phyloP scores from a whole-genome alignment of 176 grass and related monocot genomes.

The Thinopyrum elongatum region DNA sequence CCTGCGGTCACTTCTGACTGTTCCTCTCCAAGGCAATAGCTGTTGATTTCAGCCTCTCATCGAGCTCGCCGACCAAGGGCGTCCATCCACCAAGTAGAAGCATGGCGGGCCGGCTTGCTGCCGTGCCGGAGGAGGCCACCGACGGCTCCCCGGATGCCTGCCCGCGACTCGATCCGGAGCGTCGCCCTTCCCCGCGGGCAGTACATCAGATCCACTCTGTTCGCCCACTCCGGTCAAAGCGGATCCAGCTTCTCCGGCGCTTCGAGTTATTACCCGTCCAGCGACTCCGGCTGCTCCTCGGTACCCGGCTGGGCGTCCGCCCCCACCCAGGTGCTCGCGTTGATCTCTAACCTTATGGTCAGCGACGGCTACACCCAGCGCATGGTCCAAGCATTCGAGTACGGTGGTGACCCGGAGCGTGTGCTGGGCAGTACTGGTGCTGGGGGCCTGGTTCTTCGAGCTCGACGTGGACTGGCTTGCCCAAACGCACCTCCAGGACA shows the following conservation, averaged over 20 bases:
- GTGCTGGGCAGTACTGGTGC: too few species aligned
- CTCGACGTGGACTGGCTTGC: too few species aligned
- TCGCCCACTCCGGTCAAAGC: not conserved
- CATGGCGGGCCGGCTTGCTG: not conserved
- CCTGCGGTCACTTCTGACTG: too few species aligned
- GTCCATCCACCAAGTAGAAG: too few species aligned
- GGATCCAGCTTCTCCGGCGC: not conserved
- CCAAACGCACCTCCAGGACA: too few species aligned
- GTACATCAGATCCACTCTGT: not conserved
- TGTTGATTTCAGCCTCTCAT: too few species aligned
- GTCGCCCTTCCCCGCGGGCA: not conserved
- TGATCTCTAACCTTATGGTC: not conserved
- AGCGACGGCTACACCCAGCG: too few species aligned
- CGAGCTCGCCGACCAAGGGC: too few species aligned
- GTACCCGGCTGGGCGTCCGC: not conserved
- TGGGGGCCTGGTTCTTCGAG: too few species aligned
- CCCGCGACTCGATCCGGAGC: not conserved
- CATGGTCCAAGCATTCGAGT: too few species aligned
- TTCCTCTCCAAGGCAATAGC: too few species aligned
- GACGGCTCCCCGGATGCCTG: not conserved
- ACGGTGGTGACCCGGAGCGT: too few species aligned
- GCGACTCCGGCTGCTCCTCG: not conserved
- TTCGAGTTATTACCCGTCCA: not conserved
- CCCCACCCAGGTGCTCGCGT: not conserved
- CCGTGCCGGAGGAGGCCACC: not conserved